These are phyloP conservation scores for Auxenochlorella pyrenoidosa DNA, from an alignment of 139 green algal species.

Conservation along the genomic window DNA sequence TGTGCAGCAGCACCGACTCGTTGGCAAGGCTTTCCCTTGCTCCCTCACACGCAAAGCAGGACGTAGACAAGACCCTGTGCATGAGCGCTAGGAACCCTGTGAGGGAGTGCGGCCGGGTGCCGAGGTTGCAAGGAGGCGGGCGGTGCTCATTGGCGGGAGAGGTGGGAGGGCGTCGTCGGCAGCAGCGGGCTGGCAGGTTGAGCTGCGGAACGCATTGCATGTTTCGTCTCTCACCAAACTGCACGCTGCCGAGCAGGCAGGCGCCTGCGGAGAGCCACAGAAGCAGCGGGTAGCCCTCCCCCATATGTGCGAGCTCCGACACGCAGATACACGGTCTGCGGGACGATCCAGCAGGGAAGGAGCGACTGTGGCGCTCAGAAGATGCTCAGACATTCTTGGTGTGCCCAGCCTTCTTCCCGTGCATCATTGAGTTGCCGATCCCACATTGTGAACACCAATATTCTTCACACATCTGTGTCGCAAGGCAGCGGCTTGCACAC, in stretches of 20 bases:
- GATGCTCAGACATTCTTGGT: neutral
- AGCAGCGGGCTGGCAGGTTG: neutral
- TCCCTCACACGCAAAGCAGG: no score
- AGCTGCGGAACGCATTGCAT: neutral
- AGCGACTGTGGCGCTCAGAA: neutral
- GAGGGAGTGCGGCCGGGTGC: no score
- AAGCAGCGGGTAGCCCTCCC: slow-evolving; percentile 29
- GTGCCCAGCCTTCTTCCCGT: no score
- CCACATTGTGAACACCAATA: no score
- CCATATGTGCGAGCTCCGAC: neutral
- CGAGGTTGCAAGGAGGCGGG: neutral
- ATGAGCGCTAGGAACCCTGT: no score
- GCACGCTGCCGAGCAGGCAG: slow-evolving; percentile 45
- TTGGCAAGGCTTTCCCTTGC: no score
- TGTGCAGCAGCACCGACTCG: no score
- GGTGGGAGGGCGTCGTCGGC: neutral
- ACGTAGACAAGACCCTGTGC: no score
- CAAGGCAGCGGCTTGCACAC: no score
- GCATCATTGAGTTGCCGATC: no score
- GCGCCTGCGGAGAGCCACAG: slow-evolving; percentile 41
- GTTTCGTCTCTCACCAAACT: slow-evolving; percentile 51
- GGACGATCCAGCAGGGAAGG: no score
- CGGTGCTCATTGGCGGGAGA: neutral
- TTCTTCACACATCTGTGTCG: no score
- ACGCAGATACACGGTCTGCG: neutral